Conservation (phyloP, 306 rosid genomes). For the Carpinus fangiana region DNA sequence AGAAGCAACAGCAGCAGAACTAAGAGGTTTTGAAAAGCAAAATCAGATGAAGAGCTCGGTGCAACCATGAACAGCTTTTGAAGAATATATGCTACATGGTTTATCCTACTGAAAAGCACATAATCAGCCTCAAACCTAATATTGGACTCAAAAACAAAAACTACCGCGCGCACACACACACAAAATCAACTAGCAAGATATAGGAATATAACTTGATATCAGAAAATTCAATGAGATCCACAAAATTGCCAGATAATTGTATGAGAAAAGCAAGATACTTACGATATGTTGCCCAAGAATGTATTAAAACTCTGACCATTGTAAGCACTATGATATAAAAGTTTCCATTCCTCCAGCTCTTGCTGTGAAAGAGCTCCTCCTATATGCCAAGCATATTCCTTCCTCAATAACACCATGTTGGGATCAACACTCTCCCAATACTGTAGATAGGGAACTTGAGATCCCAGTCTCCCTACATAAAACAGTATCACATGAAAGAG, state of each 20-base stretch:
- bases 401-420: conserved; percentile 53
- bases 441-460: conserved; percentile 65
- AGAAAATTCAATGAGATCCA: neutral
- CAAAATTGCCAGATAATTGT: neutral
- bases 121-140: neutral
- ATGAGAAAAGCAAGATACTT: conserved; percentile 38
- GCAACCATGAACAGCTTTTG: neutral
- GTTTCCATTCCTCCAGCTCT: conserved; percentile 83
- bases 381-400: conserved; percentile 89
- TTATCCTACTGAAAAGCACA: neutral
- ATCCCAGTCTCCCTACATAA: conserved; percentile 68
- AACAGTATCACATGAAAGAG: conserved; percentile 17
- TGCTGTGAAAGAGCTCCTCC: conserved; percentile 86
- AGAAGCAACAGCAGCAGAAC: neutral
- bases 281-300: conserved; percentile 81
- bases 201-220: neutral
- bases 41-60: neutral
- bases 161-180: no score
- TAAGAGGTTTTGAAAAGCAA: neutral
- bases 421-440: conserved; percentile 49
- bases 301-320: conserved; percentile 91
- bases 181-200: neutral
- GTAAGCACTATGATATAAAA: conserved; percentile 82
- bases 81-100: neutral
- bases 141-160: neutral